Base-by-base conservation (phyloP, 2,329 filamentous ascomycete species). In the Aspergillus jensenii region DNA sequence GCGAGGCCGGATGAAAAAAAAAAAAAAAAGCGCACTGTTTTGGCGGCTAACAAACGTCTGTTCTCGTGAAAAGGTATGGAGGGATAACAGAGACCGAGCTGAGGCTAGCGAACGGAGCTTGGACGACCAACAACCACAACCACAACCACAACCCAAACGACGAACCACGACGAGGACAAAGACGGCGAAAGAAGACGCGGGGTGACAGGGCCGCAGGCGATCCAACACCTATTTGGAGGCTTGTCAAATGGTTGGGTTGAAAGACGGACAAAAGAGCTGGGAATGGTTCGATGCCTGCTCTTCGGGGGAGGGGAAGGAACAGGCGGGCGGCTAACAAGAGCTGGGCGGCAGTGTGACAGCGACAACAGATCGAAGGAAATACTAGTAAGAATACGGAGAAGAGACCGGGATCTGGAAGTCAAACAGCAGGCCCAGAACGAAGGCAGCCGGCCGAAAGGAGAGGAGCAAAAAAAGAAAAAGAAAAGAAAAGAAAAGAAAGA, bases 281-380 rank as follows among this genome's bases (percentile, higher is more conserved):
- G 62, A 60, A 56, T 62, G 63, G 59, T 58, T 58, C 57, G 61
- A 64, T 52, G 52, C 52, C 58, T 64, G 59, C 47, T 54, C 39
- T 40, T 11, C 27, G 56, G 23, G 19, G 51, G 25, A 41, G 47
- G 59, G 56, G 39, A 44, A 15, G 45, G 40, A 45, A 33, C 48
- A 50, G 31, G 55, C 56, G 50, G 61, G 66, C 66, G 66, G 65
- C 64, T 68, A 66, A 61, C 57, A 61, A 54, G 61, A 54, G 65
- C 56, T 65, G 62, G 62, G 59, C 56, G 64, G 65, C 64, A 63
- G 63, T 65, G 59, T 64, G 65, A 64, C 62, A 55, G 58, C 56
- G 62, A 52, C 61, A 54, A 65, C 60, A 66, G 64, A 59, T 64
- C 61, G 66, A 59, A 56, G 63, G 61, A 65, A 59, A 21, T 14